These are phyloP conservation scores for Aspergillus novoparasiticus DNA, from an alignment of 2,329 filamentous ascomycete species.

Conservation along the genomic window DNA sequence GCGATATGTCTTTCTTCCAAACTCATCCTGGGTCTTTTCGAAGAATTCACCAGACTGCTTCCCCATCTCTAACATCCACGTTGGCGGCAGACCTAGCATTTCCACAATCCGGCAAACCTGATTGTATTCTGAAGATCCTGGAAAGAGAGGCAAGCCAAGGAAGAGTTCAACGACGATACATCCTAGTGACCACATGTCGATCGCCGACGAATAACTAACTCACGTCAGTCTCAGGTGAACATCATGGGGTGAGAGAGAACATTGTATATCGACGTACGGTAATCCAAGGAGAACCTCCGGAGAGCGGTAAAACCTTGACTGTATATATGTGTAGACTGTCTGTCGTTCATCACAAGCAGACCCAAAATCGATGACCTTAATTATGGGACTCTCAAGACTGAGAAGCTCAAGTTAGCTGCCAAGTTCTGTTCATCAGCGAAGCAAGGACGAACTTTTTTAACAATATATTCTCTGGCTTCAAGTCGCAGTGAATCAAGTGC, in stretches of 20 bases:
- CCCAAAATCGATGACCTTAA: conserved; percentile 99
- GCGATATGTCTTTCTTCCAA: conserved; percentile 84
- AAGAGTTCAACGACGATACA: conserved; percentile 99
- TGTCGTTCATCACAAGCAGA: conserved; percentile 98
- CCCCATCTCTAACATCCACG: conserved; percentile 99
- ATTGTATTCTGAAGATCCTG: conserved; percentile 97
- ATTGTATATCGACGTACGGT: conserved; percentile 53
- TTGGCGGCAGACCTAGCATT: conserved; percentile 94
- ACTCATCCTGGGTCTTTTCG: conserved; percentile 90
- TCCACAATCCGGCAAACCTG: conserved; percentile 96
- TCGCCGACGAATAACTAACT: conserved; percentile 85
- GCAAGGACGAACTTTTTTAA: conserved; percentile 73
- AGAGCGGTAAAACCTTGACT: conserved; percentile 96
- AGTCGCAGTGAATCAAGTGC: conserved; percentile 92
- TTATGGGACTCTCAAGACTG: conserved; percentile 92
- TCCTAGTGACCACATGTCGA: conserved; percentile 99
- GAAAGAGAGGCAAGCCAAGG: conserved; percentile 89
- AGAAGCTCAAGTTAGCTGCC: conserved; percentile 14
- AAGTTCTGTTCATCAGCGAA: not conserved
- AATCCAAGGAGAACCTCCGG: conserved; percentile 94
- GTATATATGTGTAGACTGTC: conserved; percentile 98
- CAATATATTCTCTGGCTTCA: conserved; percentile 97
- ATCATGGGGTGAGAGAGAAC: not conserved
- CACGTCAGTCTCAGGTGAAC: not conserved
- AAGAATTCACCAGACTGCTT: conserved; percentile 98